phyloP scores from a whole-genome alignment of 805 yeast species.

The Clavispora asparagi region DNA sequence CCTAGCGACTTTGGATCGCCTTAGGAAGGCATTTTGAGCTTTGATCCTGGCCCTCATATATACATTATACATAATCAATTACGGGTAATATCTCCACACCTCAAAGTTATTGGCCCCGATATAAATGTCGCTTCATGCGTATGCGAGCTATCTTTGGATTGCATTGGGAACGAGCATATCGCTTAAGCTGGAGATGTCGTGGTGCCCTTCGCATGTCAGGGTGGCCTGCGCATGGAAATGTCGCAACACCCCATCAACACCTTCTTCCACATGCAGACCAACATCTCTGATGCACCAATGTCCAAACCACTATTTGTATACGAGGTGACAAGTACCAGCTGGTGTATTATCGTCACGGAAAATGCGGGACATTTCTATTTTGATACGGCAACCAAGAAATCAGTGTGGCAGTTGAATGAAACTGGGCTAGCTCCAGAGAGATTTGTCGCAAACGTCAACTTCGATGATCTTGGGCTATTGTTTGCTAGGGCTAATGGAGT shows the following conservation, averaged over 20 bases:
- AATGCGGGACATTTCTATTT: conserved; percentile 28
- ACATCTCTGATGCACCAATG: background rate
- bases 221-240: background rate
- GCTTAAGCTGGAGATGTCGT: no score
- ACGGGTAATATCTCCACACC: background rate
- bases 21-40: background rate
- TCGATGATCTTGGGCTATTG: conserved; percentile 24
- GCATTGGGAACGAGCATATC: no score
- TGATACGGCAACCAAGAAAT: conserved; percentile 12
- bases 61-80: background rate
- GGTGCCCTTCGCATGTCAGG: background rate
- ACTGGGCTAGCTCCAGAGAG: conserved; percentile 9
- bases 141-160: no score
- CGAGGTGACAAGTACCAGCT: conserved; percentile 10
- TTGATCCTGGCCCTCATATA: background rate
- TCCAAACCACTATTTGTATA: conserved; percentile 11
- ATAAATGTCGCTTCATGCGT: no score
- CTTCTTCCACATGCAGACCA: background rate
- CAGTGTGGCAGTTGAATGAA: conserved; percentile 34
- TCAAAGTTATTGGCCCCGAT: background rate
- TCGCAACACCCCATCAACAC: background rate
- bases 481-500: conserved; percentile 24
- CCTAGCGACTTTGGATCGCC: background rate
- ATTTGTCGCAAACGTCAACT: conserved; percentile 21
- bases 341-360: conserved; percentile 27